Evolutionary conservation across 257 asterid species (phyloP).

Genomic region (Capsicum pubescens): DNA sequence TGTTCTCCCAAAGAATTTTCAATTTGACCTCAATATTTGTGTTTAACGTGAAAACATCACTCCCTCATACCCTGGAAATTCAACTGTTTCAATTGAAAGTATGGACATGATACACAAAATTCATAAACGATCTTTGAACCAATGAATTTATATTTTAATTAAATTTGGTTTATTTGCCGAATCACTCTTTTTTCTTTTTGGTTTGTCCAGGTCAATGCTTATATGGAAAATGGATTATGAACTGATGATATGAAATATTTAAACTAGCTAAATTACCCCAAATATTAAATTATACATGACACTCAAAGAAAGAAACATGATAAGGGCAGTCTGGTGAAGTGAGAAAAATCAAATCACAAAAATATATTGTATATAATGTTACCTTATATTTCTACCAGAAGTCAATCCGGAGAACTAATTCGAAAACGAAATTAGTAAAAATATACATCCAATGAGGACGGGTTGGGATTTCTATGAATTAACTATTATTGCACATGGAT

Average conservation of each 20-base stretch:
- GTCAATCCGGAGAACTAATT: no score
- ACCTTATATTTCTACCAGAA: no score
- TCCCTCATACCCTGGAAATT: background rate
- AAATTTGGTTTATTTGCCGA: background rate
- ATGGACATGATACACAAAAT: background rate
- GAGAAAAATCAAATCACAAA: no score
- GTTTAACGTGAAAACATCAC: background rate
- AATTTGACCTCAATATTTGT: background rate
- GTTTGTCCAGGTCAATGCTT: background rate
- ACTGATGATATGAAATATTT: background rate
- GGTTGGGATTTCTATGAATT: background rate
- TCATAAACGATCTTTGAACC: background rate
- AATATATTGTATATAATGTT: no score
- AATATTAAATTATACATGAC: no score
- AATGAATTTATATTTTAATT: background rate
- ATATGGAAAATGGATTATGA: background rate
- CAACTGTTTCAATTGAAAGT: no score
- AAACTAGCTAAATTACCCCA: no score
- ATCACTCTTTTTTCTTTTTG: background rate
- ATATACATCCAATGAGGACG: background rate
- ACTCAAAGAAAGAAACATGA: no score
- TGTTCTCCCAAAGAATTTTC: background rate
- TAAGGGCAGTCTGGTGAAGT: no score
- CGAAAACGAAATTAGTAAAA: no score
- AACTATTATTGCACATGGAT: background rate